Base-by-base conservation (phyloP, 768 basidiomycete species). In the Mycena pura region DNA sequence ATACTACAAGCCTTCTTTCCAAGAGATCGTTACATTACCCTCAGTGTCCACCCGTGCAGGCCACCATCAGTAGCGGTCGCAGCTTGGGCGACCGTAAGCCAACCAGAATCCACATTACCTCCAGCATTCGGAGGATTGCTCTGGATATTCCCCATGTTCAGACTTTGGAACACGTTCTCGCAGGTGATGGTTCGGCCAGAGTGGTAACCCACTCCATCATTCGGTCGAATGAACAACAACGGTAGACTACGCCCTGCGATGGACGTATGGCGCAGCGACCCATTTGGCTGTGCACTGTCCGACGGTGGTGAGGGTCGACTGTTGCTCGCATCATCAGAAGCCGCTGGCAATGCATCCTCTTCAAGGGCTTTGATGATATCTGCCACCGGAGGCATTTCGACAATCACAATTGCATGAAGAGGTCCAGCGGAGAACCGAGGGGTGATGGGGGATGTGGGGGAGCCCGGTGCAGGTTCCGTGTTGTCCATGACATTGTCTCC, bases 141-240 rank as follows among this genome's bases (percentile, higher is more conserved):
- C 5, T 73, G 73, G 69, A 87, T 81, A 24, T 75, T 78, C 29
- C 80, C 78, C 47, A 92, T 77, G 69, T 90, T 88, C 75, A 92
- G 82, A 15, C 79, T 74, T 68, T 88, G 86, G 74, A 92, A 91
- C 17, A 91, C 84, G 69, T 91, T 91, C 72, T 94, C 92, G 70
- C 90, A 91, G 17, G 91, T 84, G 58, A 95, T 86, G 40, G 89
- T 91, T 63, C 92, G 85, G 34, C 92, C 92, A 21, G 93, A 93
- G 72, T 93, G 91, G 72, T 93, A 95, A 5, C 93, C 93, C 28
- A 94, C 87, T n/a, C 93, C 92, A 67, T 95, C 93, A 39, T 79
- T 84, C 15, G 89, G 80, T 29, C 93, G 86, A 57, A 95, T 93
- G 71, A 95, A 94, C 36, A 95, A 72, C 65, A 95, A 70, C 0